phyloP scores from a whole-genome alignment of 345 rosid species.

The Pistacia atlantica region DNA sequence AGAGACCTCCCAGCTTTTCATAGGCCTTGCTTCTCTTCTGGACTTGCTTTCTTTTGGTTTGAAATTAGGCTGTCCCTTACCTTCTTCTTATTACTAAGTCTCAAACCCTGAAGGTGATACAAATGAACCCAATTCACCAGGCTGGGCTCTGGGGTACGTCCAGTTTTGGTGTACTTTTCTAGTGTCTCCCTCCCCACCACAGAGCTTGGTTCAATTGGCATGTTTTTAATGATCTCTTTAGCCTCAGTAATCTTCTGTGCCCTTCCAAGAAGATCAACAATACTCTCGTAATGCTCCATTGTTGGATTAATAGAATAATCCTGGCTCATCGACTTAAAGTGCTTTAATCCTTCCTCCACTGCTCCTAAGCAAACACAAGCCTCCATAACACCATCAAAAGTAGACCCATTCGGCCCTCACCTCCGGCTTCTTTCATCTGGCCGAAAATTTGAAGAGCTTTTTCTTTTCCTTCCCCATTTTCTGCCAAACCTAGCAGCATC shows the following conservation, averaged over 20 bases:
- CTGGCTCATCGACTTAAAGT: slow-evolving; percentile 9
- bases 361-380: slow-evolving; percentile 13
- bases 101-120: slow-evolving; percentile 6
- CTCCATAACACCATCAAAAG: slow-evolving; percentile 7
- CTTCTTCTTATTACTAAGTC: slow-evolving; percentile 10
- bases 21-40: slow-evolving; percentile 17
- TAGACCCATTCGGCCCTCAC: slow-evolving; percentile 17
- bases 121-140: slow-evolving; percentile 3
- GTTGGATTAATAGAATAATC: slow-evolving; percentile 7
- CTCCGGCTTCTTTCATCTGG: slow-evolving; percentile 9
- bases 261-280: slow-evolving; percentile 21
- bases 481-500: slow-evolving; percentile 14
- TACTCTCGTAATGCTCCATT: slow-evolving; percentile 6
- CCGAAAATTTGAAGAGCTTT: slow-evolving; percentile 9
- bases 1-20: slow-evolving; percentile 14
- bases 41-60: slow-evolving; percentile 7
- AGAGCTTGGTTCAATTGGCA: slow-evolving; percentile 20
- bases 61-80: neutral
- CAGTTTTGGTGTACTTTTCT: slow-evolving; percentile 15
- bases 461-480: slow-evolving; percentile 10
- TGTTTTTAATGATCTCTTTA: neutral
- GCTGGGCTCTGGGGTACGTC: neutral
- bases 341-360: slow-evolving; percentile 20
- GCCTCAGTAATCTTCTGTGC: slow-evolving; percentile 12
- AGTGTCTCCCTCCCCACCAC: slow-evolving; percentile 7